Percentiles rank a stretch among this genome's conserved stretches.
Conservation (phyloP, 2,329 filamentous ascomycete species). For the Phialophora tarda region DNA sequence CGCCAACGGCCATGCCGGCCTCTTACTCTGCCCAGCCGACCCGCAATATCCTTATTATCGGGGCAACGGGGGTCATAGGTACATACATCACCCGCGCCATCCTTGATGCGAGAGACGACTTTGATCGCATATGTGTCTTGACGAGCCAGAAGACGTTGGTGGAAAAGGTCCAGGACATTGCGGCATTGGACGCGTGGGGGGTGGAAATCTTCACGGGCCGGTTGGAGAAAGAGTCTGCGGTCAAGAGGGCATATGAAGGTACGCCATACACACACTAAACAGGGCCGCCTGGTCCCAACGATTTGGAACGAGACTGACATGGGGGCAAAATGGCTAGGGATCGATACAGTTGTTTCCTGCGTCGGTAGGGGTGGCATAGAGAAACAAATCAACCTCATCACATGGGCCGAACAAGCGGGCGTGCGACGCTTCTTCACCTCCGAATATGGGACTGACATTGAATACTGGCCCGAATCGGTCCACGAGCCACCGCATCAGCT, state of each 20-base stretch:
- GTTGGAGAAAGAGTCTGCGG: constrained; percentile 57
- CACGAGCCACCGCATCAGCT: constrained; percentile 70
- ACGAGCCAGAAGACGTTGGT: constrained; percentile 61
- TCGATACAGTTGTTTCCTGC: constrained; percentile 70
- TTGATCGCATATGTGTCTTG: constrained; percentile 61
- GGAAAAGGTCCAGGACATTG: constrained; percentile 58
- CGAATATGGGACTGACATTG: constrained; percentile 71
- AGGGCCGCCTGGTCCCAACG: not conserved
- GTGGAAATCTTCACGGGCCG: constrained; percentile 64
- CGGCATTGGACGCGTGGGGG: constrained; percentile 53
- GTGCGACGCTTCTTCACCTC: constrained; percentile 71
- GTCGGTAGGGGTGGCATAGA: constrained; percentile 68
- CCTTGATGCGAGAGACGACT: constrained; percentile 51
- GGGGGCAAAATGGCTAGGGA: constrained; percentile 41
- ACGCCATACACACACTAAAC: constrained; percentile 13
- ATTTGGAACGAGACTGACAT: not conserved
- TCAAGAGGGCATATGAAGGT: constrained; percentile 63
- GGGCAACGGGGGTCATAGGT: constrained; percentile 60
- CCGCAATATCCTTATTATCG: constrained; percentile 59
- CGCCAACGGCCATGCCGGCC: constrained; percentile 31
- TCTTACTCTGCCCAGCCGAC: constrained; percentile 32
- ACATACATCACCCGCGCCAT: constrained; percentile 59
- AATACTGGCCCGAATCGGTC: constrained; percentile 63
- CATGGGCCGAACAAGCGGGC: constrained; percentile 60
- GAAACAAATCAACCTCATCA: constrained; percentile 66